phyloP scores from a whole-genome alignment of 352 stramenopile genomes.

The Pythium chondricola region DNA sequence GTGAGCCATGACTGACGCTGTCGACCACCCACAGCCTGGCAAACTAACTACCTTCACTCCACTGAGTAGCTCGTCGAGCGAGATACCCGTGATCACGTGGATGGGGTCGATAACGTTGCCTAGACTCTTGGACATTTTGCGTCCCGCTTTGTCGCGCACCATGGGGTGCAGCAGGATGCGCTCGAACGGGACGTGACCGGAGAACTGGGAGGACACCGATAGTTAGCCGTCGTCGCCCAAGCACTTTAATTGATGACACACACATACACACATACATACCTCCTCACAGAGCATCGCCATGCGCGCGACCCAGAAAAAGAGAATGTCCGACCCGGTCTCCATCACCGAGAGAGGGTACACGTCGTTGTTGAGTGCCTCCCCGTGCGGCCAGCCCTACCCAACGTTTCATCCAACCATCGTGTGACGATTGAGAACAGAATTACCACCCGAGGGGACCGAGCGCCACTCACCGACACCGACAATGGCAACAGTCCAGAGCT shows the following conservation, averaged over 20 bases:
- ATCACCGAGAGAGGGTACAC: slow-evolving; percentile 70
- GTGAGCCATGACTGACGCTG: too few relatives aligned
- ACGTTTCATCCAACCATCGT: too few relatives aligned
- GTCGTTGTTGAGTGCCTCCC: slow-evolving; percentile 38
- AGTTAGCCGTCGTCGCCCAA: background rate
- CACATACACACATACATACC: slow-evolving; percentile 31
- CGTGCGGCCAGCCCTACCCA: slow-evolving; percentile 90
- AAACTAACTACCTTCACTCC: slow-evolving; percentile 86
- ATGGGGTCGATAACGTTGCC: slow-evolving; percentile 99
- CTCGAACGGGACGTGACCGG: slow-evolving; percentile 95
- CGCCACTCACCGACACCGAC: slow-evolving; percentile 48
- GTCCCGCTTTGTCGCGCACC: slow-evolving; percentile 98
- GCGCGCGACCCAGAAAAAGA: slow-evolving; percentile 99
- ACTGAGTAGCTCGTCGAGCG: slow-evolving; percentile 88
- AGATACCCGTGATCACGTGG: slow-evolving; percentile 97
- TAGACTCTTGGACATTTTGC: slow-evolving; percentile 99
- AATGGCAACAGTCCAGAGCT: slow-evolving; percentile 96
- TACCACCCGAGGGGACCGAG: too few relatives aligned
- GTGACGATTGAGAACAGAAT: too few relatives aligned
- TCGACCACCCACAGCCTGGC: too few relatives aligned
- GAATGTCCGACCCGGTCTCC: slow-evolving; percentile 96
- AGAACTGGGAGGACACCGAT: slow-evolving; percentile 40
- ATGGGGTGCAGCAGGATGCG: slow-evolving; percentile 99
- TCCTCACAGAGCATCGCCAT: slow-evolving; percentile 99
- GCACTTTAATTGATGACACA: background rate